These are phyloP conservation scores for Exophiala viscosa DNA, from an alignment of 2,329 filamentous ascomycete genomes.

Conservation along the genomic window DNA sequence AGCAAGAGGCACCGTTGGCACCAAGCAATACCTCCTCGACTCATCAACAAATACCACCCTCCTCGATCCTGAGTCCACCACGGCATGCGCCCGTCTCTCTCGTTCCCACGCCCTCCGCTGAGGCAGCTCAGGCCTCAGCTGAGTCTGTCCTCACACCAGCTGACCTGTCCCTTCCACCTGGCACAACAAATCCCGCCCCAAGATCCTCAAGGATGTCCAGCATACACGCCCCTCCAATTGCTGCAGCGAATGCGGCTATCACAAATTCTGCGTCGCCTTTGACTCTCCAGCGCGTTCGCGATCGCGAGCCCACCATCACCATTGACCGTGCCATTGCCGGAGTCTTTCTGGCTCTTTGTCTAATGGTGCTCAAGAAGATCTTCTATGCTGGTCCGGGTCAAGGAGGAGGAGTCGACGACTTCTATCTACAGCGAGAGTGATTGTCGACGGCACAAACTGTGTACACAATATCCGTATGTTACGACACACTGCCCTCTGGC, in stretches of 20 bases:
- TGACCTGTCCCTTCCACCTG: conserved; percentile 13
- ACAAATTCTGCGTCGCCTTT: conserved; percentile 5
- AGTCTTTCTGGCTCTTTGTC: conserved; percentile 64
- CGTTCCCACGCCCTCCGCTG: conserved; percentile 21
- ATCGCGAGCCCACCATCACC: conserved; percentile 50
- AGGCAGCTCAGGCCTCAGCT: conserved; percentile 19
- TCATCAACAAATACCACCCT: neutral
- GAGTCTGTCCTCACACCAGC: conserved; percentile 19
- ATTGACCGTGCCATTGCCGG: conserved; percentile 76
- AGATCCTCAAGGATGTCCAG: conserved; percentile 31
- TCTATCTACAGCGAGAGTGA: conserved; percentile 22
- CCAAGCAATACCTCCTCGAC: too few relatives aligned
- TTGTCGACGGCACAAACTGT: too few relatives aligned
- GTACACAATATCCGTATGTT: neutral
- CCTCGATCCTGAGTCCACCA: conserved; percentile 37
- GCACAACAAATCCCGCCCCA: conserved; percentile 33
- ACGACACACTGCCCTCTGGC: neutral
- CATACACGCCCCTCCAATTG: conserved; percentile 14
- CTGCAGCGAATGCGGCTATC: conserved; percentile 18
- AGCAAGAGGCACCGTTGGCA: neutral
- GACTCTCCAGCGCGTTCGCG: conserved; percentile 5
- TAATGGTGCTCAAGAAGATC: conserved; percentile 60
- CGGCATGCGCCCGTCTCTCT: conserved; percentile 8
- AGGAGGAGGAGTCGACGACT: conserved; percentile 20
- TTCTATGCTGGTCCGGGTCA: conserved; percentile 23